Base-by-base conservation (phyloP, 805 yeast genomes). In the Scheffersomyces lignosus region DNA sequence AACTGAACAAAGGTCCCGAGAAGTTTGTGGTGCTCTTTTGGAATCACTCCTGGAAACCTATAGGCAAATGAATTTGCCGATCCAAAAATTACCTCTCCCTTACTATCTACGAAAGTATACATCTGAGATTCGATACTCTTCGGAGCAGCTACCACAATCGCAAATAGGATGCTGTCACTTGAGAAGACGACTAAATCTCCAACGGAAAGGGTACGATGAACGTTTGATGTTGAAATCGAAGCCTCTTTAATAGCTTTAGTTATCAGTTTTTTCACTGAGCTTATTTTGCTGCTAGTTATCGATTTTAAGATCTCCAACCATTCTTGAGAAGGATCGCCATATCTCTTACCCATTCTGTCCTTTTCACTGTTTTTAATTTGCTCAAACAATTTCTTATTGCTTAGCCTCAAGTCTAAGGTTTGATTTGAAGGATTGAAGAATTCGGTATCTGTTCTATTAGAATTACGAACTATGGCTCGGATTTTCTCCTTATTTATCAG, bases 141-240 rank as follows among this genome's bases (percentile, higher is more conserved):
- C 0, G 90, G 90, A 17, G 76, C 56, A 17, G 69, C 74, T 1
- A 73, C 79, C 23, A 84, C 71, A 33, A 82, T 73, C 18, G 76
- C 73, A 14, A 82, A 59, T 33, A 70, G 72, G 3, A 72, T 61
- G 26, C 67, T 68, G 33, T 71, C 66, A 1, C 63, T 58, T 10
- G 65, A 61, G 13, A 82, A 52, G 13, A 79, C 74, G 3, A 82
- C 88, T 31, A 82, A 61, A 55, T 84, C 90, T 31, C 91, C 90
- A 3, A 79, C 62, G 5, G 63, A 45, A 12, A 79, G 33, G 24
- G 44, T 28, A 15, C 40, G 36, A 28, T 37, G 37, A 31, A 43
- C 38, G 10, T 34, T 30, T 3, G 20, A 18, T 2, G 45, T 37
- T 3, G 35, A 25, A 15, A 45, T 43, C 4, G 27, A 36, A 14